Conservation (phyloP, 495 filamentous ascomycete genomes). For the Penicillium atrosanguineum region DNA sequence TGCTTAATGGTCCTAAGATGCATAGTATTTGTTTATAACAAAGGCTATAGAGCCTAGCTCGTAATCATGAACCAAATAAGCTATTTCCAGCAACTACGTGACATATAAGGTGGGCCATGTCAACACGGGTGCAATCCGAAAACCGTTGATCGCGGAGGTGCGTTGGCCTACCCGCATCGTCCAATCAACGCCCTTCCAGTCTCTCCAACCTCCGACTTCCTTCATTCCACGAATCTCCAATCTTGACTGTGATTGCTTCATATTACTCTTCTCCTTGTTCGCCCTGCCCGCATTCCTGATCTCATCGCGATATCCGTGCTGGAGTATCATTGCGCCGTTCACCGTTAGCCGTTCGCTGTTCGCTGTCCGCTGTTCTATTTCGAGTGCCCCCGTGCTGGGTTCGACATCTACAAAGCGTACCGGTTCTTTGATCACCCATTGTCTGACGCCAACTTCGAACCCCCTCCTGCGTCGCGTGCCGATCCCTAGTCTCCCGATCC, state of each 20-base stretch:
- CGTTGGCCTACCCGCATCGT: conserved; percentile 8
- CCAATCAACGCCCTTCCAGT: conserved; percentile 29
- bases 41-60: too few species aligned
- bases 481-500: neutral
- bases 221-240: conserved; percentile 4
- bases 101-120: neutral
- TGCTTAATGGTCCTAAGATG: too few species aligned
- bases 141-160: conserved; percentile 19
- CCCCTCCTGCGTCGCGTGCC: neutral
- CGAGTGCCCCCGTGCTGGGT: conserved; percentile 1
- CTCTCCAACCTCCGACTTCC: conserved; percentile 16
- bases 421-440: neutral
- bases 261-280: neutral
- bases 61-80: too few species aligned
- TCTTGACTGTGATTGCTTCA: neutral
- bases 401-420: neutral
- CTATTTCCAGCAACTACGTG: too few species aligned
- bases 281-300: conserved; percentile 6
- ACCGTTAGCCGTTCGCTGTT: neutral
- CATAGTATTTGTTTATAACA: too few species aligned
- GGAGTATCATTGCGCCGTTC: conserved; percentile 14
- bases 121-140: conserved; percentile 8
- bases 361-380: too few species aligned
- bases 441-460: neutral
- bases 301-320: conserved; percentile 1